Conservation (phyloP, 345 rosid species). For the Kandelia obovata region DNA sequence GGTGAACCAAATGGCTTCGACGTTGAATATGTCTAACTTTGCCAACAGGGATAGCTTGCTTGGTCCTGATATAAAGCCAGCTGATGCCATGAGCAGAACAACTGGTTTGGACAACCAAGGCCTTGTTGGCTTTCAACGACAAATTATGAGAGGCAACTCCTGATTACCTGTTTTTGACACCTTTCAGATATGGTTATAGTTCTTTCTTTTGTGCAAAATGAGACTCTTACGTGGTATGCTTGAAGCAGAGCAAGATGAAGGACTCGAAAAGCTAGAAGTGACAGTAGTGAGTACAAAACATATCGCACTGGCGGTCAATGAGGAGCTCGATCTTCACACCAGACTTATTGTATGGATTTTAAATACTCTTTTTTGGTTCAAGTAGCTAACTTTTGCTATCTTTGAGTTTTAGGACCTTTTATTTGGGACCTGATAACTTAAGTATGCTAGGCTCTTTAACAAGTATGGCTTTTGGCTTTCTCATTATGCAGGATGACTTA, state of each 20-base stretch:
- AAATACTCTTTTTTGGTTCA: not conserved
- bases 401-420: not conserved
- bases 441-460: not conserved
- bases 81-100: constrained; percentile 58
- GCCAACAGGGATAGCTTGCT: constrained; percentile 80
- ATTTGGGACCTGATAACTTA: not conserved
- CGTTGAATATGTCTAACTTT: constrained; percentile 80
- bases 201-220: not conserved
- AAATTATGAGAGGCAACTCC: constrained; percentile 77
- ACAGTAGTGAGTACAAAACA: constrained; percentile 87
- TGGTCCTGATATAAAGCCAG: constrained; percentile 69
- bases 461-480: constrained; percentile 9
- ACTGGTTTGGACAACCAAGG: constrained; percentile 77
- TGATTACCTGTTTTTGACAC: not conserved
- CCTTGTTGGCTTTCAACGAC: constrained; percentile 79
- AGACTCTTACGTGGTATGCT: not conserved
- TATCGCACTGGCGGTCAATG: constrained; percentile 82
- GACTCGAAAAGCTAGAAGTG: constrained; percentile 85
- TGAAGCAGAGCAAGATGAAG: constrained; percentile 94
- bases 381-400: constrained; percentile 1
- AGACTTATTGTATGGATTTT: constrained; percentile 66
- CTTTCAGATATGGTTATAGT: not conserved
- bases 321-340: constrained; percentile 81
- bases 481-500: constrained; percentile 68
- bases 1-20: constrained; percentile 74